Percentiles rank a stretch among this genome's conserved stretches.
Conservation (phyloP, 2,329 filamentous ascomycete genomes). For the Cytospora piceicola region DNA sequence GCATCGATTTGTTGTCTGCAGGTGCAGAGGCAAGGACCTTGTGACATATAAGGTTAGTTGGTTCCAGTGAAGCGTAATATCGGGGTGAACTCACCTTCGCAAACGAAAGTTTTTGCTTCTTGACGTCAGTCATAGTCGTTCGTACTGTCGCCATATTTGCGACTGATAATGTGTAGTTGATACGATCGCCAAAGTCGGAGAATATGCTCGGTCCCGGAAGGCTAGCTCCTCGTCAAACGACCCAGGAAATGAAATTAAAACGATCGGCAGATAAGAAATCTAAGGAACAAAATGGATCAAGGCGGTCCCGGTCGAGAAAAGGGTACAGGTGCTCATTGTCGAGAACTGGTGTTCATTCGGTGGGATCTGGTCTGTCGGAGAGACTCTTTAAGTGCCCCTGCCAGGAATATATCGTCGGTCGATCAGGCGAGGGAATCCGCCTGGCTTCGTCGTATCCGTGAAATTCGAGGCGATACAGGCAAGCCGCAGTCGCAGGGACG, state of each 20-base stretch:
- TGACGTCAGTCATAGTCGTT: slow-evolving; percentile 49
- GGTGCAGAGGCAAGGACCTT: slow-evolving; percentile 35
- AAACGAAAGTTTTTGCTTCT: slow-evolving; percentile 70
- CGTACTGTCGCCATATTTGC: slow-evolving; percentile 52
- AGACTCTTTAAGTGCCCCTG: slow-evolving; percentile 7
- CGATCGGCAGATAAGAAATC: slow-evolving; percentile 40
- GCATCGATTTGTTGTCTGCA: slow-evolving; percentile 41
- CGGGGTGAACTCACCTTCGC: slow-evolving; percentile 64
- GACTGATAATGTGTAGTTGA: slow-evolving; percentile 33
- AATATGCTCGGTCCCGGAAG: slow-evolving; percentile 36
- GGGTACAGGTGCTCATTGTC: slow-evolving; percentile 61
- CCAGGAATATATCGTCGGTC: slow-evolving; percentile 14
- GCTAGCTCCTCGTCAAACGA: slow-evolving; percentile 32
- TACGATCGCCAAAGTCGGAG: slow-evolving; percentile 36
- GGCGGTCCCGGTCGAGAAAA: slow-evolving; percentile 54
- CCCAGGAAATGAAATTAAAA: slow-evolving; percentile 29
- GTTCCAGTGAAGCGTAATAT: slow-evolving; percentile 5
- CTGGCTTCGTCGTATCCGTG: slow-evolving; percentile 10
- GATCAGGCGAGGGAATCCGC: slow-evolving; percentile 15
- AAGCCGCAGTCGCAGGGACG: slow-evolving; percentile 18
- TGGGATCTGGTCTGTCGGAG: slow-evolving; percentile 27
- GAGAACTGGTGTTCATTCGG: slow-evolving; percentile 47
- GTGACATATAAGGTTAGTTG: slow-evolving; percentile 12
- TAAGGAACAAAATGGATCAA: slow-evolving; percentile 60
- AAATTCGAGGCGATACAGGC: slow-evolving; percentile 10